A percentile compares a stretch with the other conserved stretches of the same genome.
Conservation (phyloP, 768 basidiomycete genomes). For the Phlebiopsis gigantea region DNA sequence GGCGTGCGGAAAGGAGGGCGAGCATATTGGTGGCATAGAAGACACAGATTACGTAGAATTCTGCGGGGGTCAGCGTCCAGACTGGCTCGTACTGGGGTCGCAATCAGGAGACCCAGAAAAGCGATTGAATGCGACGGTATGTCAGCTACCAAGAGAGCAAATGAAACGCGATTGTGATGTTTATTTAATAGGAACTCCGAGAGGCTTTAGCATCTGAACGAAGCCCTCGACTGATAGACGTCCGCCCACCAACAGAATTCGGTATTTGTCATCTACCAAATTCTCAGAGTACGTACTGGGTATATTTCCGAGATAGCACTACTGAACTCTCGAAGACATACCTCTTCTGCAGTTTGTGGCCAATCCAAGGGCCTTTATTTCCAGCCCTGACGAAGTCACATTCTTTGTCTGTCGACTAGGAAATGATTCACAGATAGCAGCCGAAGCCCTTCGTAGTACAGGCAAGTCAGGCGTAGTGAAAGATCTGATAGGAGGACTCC, state of each 20-base stretch:
- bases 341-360: constrained; percentile 63
- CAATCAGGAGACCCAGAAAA: constrained; percentile 15
- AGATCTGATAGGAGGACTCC: constrained; percentile 79
- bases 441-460: constrained; percentile 47
- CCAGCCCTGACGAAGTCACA: constrained; percentile 23
- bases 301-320: constrained; percentile 5
- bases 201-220: constrained; percentile 28
- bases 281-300: constrained; percentile 55
- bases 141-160: no score
- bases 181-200: constrained; percentile 43
- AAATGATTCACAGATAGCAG: constrained; percentile 92
- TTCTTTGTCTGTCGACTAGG: constrained; percentile 83
- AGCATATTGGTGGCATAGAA: constrained; percentile 41
- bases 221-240: constrained; percentile 56
- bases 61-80: constrained; percentile 69
- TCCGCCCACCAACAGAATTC: constrained; percentile 74
- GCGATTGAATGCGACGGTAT: constrained; percentile 30
- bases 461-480: constrained; percentile 34
- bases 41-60: constrained; percentile 79
- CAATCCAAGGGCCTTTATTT: constrained; percentile 46
- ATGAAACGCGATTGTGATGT: no score
- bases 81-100: constrained; percentile 59
- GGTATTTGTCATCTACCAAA: constrained; percentile 78
- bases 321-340: constrained; percentile 47
- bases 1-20: constrained; percentile 60